A percentile compares a stretch with the other conserved stretches of the same genome.
Conservation (phyloP, 441 rosid species). For the Populus hybrid region DNA sequence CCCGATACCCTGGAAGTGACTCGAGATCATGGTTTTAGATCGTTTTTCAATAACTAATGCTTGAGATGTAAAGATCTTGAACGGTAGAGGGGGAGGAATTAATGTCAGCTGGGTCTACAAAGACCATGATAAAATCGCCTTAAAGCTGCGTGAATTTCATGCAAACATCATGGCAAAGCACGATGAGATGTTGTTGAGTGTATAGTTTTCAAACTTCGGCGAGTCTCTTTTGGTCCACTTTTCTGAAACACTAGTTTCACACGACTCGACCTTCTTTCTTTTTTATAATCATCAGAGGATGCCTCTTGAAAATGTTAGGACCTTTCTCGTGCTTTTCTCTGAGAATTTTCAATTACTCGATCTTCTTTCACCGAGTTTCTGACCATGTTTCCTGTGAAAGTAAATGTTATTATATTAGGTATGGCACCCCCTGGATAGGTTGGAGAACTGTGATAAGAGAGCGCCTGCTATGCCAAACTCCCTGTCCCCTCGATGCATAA, state of each 20-base stretch:
- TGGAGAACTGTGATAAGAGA: conserved; percentile 15
- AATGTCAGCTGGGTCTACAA: conserved; percentile 13
- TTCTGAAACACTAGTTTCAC: conserved; percentile 17
- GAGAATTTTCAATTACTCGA: background rate
- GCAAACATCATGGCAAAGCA: conserved; percentile 39
- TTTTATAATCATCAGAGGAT: conserved; percentile 4
- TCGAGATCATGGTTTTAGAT: no score
- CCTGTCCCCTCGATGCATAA: conserved; percentile 11
- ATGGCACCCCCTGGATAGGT: conserved; percentile 21
- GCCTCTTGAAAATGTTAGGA: conserved; percentile 24
- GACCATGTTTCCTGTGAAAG: background rate
- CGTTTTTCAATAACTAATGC: no score
- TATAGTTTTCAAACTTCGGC: conserved; percentile 22
- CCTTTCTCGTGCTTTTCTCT: conserved; percentile 11
- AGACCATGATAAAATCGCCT: conserved; percentile 10
- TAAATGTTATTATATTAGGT: conserved; percentile 1
- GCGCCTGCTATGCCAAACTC: conserved; percentile 12
- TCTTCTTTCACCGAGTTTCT: conserved; percentile 4
- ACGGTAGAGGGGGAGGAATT: conserved; percentile 9
- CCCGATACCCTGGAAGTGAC: no score
- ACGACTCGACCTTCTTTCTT: conserved; percentile 6
- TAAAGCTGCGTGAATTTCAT: conserved; percentile 31
- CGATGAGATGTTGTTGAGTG: conserved; percentile 29
- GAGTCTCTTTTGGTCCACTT: conserved; percentile 22
- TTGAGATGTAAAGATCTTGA: background rate